Percentiles rank a stretch among this genome's conserved stretches.
These are phyloP conservation scores for Suillus luteus DNA, from an alignment of 768 basidiomycete genomes.

Conservation along the genomic window DNA sequence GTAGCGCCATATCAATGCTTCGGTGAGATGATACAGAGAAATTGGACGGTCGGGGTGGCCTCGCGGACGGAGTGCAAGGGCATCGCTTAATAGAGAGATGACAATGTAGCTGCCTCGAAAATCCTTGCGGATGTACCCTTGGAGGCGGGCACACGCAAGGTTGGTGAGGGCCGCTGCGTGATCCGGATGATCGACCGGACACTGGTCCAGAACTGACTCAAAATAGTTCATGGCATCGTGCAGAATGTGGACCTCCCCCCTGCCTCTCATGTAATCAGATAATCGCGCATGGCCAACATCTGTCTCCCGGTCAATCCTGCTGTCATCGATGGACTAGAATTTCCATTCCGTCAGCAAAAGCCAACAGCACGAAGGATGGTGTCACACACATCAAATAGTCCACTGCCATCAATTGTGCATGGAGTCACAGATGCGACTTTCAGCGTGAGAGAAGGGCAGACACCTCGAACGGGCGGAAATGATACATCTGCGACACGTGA, in stretches of 20 bases:
- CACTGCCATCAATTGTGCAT: not conserved
- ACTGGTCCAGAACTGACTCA: not conserved
- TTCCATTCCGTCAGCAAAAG: not conserved
- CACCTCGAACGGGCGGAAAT: not conserved
- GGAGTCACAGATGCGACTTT: not conserved
- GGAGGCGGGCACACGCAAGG: slow-evolving; percentile 25
- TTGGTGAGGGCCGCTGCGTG: not conserved
- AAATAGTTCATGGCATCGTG: not conserved
- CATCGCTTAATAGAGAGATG: slow-evolving; percentile 20
- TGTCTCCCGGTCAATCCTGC: not conserved
- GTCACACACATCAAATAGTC: not conserved
- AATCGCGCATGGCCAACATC: not conserved
- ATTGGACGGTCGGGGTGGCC: slow-evolving; percentile 21
- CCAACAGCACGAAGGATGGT: not conserved
- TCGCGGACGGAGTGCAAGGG: slow-evolving; percentile 25
- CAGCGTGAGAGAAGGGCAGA: not conserved
- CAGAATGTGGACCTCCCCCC: not conserved
- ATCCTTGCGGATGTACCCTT: slow-evolving; percentile 6
- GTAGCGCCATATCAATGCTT: slow-evolving; percentile 24
- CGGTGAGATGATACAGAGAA: slow-evolving; percentile 22
- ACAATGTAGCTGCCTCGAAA: slow-evolving; percentile 24
- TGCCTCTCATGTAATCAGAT: not conserved
- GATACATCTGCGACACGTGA: not conserved
- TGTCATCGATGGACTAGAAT: not conserved
- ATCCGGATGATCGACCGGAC: not conserved